A percentile compares a stretch with the other conserved stretches of the same genome.
phyloP scores from a whole-genome alignment of 148 eudicot species.

The Mesembryanthemum crystallinum region DNA sequence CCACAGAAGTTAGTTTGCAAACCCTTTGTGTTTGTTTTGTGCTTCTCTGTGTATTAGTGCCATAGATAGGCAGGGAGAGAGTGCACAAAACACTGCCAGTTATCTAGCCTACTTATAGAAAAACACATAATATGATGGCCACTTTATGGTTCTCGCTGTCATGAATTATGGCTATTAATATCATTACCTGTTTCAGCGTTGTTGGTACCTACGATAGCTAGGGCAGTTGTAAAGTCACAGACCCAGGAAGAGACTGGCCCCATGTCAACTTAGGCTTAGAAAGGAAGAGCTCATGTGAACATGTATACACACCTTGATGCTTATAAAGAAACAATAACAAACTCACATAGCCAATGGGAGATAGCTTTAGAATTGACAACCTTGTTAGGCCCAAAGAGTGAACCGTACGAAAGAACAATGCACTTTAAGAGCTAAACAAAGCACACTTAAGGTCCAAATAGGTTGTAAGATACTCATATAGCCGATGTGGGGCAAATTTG shows the following conservation, averaged over 20 bases:
- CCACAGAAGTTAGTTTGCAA: neutral
- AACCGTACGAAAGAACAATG: too few relatives aligned
- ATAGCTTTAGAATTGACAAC: neutral
- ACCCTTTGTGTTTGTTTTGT: neutral
- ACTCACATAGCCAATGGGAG: neutral
- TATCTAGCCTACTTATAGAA: neutral
- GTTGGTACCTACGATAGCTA: too few relatives aligned
- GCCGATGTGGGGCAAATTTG: neutral
- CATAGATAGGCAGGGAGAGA: neutral
- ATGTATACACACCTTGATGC: neutral
- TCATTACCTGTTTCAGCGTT: neutral
- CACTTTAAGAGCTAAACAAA: too few relatives aligned
- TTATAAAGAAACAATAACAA: neutral
- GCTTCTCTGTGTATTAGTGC: neutral
- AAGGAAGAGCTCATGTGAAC: neutral
- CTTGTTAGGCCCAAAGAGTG: too few relatives aligned
- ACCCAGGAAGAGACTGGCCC: too few relatives aligned
- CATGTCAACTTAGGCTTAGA: too few relatives aligned
- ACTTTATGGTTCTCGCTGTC: neutral
- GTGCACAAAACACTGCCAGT: neutral
- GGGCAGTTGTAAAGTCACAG: too few relatives aligned
- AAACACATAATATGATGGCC: neutral
- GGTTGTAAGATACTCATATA: neutral
- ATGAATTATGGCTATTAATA: conserved; percentile 2
- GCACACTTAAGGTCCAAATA: neutral